Conservation (phyloP, 2,329 filamentous ascomycete species). For the Fusarium sp. region DNA sequence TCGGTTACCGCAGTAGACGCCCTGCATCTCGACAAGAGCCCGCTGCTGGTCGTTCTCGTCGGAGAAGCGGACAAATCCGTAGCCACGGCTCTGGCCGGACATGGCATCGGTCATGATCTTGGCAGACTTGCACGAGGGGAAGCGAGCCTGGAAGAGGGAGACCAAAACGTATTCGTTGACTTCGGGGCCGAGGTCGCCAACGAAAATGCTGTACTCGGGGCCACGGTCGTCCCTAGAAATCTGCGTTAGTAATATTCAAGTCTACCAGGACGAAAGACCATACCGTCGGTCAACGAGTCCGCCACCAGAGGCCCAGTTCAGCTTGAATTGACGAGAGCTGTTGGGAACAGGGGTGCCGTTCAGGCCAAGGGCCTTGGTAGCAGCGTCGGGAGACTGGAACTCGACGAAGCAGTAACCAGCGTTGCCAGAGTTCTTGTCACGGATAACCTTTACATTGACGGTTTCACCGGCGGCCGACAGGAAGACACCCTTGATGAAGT, state of each 20-base stretch:
- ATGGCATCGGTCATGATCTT: constrained; percentile 99
- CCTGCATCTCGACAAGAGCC: constrained; percentile 97
- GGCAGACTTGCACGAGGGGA: constrained; percentile 97
- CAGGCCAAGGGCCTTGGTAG: constrained; percentile 88
- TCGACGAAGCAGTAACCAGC: constrained; percentile 99
- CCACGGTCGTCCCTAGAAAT: constrained; percentile 87
- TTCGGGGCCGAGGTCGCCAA: constrained; percentile 96
- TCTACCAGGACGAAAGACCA: constrained; percentile 44
- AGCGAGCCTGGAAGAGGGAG: constrained; percentile 95
- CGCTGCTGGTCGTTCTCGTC: constrained; percentile 97
- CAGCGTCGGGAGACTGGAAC: constrained; percentile 84
- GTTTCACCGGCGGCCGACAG: constrained; percentile 88
- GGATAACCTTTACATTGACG: constrained; percentile 99
- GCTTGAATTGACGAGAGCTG: constrained; percentile 94
- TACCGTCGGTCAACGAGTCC: constrained; percentile 94
- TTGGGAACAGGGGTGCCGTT: constrained; percentile 94
- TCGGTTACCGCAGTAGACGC: constrained; percentile 97
- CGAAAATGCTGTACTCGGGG: constrained; percentile 97
- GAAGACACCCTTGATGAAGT: constrained; percentile 96
- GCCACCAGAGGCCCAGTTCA: constrained; percentile 99
- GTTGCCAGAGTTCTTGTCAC: constrained; percentile 98
- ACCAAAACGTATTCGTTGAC: constrained; percentile 99
- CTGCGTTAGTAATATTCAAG: background rate
- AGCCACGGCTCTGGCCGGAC: constrained; percentile 96
- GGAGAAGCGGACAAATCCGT: constrained; percentile 97